phyloP scores from a whole-genome alignment of 2,329 filamentous ascomycete species.

The Exophiala alcalophila region DNA sequence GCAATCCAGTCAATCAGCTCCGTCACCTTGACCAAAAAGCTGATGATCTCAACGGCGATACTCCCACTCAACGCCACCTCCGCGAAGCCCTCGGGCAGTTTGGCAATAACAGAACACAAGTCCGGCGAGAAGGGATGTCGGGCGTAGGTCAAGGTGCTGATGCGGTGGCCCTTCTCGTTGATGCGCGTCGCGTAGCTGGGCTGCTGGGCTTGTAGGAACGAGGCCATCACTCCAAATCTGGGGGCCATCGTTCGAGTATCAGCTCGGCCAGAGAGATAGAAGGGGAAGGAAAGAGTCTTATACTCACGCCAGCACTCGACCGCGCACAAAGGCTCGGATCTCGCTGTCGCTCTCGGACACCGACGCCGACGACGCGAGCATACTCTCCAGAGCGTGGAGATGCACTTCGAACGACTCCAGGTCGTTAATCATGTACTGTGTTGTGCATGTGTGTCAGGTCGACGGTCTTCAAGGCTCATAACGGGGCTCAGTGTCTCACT shows the following conservation, averaged over 20 bases:
- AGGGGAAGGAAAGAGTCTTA: too few species aligned
- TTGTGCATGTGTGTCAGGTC: neutral
- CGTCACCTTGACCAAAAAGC: conserved; percentile 19
- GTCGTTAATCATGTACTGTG: conserved; percentile 23
- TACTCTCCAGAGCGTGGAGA: conserved; percentile 17
- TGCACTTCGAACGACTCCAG: conserved; percentile 17
- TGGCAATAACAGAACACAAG: conserved; percentile 13
- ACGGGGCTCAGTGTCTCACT: too few species aligned
- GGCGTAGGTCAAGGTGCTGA: conserved; percentile 19
- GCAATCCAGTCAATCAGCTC: conserved; percentile 15
- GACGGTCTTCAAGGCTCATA: too few species aligned
- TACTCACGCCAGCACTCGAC: conserved; percentile 17
- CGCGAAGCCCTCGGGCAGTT: conserved; percentile 17
- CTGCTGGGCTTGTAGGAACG: conserved; percentile 17
- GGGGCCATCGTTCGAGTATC: neutral
- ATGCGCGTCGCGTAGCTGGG: conserved; percentile 20
- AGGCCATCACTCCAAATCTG: conserved; percentile 20
- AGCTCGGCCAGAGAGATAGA: neutral
- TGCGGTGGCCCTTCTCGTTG: conserved; percentile 20
- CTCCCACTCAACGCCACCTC: conserved; percentile 16
- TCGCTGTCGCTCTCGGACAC: conserved; percentile 7
- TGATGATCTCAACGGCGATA: conserved; percentile 18
- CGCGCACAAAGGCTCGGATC: conserved; percentile 15
- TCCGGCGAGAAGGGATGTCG: conserved; percentile 18
- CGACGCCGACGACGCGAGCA: conserved; percentile 1